Evolutionary conservation across 106 monocot species (phyloP).

Genomic region (Acanthochlamys bracteata): DNA sequence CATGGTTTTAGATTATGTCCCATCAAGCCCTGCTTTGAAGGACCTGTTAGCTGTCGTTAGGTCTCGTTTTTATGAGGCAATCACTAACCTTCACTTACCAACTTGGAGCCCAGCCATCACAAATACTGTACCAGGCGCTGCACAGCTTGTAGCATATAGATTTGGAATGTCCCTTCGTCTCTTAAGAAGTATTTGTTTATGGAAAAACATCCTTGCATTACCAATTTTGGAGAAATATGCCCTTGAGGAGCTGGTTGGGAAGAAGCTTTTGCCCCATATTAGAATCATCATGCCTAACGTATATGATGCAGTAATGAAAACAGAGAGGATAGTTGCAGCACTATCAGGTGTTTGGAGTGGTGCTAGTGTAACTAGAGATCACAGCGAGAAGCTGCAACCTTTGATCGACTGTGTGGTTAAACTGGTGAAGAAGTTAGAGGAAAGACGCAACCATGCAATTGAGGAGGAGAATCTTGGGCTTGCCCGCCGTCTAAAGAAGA

Average conservation of each 20-base stretch:
- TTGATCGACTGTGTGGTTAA: slow-evolving; percentile 66
- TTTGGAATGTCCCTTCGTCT: slow-evolving; percentile 74
- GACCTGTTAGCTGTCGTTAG: slow-evolving; percentile 50
- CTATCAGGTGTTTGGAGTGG: slow-evolving; percentile 72
- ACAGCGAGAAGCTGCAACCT: slow-evolving; percentile 55
- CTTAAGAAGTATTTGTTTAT: slow-evolving; percentile 78
- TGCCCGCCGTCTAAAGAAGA: slow-evolving; percentile 75
- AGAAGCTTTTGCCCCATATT: slow-evolving; percentile 72
- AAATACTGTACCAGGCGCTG: slow-evolving; percentile 68
- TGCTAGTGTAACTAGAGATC: slow-evolving; percentile 27
- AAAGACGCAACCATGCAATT: slow-evolving; percentile 40
- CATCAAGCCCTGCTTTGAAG: slow-evolving; percentile 48
- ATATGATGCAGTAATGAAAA: slow-evolving; percentile 74
- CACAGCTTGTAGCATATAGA: slow-evolving; percentile 62
- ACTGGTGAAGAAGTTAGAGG: slow-evolving; percentile 69
- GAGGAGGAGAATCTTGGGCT: slow-evolving; percentile 55
- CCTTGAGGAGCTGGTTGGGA: slow-evolving; percentile 59
- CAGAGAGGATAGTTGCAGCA: slow-evolving; percentile 75
- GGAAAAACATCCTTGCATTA: slow-evolving; percentile 65
- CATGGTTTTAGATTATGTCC: slow-evolving; percentile 61
- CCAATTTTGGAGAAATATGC: slow-evolving; percentile 74
- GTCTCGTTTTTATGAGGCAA: slow-evolving; percentile 46
- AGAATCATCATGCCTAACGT: slow-evolving; percentile 53
- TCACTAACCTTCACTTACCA: slow-evolving; percentile 41
- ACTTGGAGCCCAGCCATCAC: slow-evolving; percentile 51